These are phyloP conservation scores for Arabidopsis lyrata DNA, from an alignment of 441 rosid species.

Conservation along the genomic window DNA sequence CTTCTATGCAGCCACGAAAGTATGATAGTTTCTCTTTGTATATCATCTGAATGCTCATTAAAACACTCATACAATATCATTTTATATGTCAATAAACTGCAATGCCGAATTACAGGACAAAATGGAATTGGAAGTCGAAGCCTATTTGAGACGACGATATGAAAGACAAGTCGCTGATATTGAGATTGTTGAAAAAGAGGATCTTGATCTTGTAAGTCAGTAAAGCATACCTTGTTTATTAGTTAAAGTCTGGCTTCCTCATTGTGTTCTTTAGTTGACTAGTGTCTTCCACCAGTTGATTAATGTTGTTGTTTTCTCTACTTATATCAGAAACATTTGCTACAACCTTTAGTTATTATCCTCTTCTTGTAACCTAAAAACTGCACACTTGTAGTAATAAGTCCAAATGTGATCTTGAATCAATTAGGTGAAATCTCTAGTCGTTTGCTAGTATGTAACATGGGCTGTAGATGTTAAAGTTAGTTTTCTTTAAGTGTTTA, in stretches of 20 bases:
- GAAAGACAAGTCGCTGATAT: constrained; percentile 86
- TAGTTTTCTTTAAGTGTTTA: constrained; percentile 16
- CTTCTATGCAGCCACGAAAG: constrained; percentile 90
- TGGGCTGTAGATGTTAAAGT: constrained; percentile 12
- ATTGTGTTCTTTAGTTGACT: constrained; percentile 12
- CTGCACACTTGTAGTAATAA: not conserved
- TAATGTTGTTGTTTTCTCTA: not conserved
- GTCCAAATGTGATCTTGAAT: constrained; percentile 24
- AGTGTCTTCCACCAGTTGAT: constrained; percentile 7
- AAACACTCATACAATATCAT: constrained; percentile 4
- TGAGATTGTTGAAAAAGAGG: constrained; percentile 88
- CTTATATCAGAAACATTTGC: constrained; percentile 1
- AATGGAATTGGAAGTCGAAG: constrained; percentile 91
- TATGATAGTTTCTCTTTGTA: constrained; percentile 32
- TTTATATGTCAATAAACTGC: constrained; percentile 26
- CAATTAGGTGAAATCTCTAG: constrained; percentile 6
- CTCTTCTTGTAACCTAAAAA: constrained; percentile 1
- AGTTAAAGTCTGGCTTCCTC: constrained; percentile 14
- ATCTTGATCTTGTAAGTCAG: constrained; percentile 87
- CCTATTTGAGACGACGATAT: constrained; percentile 80
- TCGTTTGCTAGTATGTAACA: constrained; percentile 16
- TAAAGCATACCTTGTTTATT: constrained; percentile 11
- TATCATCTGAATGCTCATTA: constrained; percentile 23
- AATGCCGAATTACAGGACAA: constrained; percentile 57
- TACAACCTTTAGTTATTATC: constrained; percentile 20